Base-by-base conservation (phyloP, 2,329 filamentous ascomycete species). In the Aspergillus eucalypticola region DNA sequence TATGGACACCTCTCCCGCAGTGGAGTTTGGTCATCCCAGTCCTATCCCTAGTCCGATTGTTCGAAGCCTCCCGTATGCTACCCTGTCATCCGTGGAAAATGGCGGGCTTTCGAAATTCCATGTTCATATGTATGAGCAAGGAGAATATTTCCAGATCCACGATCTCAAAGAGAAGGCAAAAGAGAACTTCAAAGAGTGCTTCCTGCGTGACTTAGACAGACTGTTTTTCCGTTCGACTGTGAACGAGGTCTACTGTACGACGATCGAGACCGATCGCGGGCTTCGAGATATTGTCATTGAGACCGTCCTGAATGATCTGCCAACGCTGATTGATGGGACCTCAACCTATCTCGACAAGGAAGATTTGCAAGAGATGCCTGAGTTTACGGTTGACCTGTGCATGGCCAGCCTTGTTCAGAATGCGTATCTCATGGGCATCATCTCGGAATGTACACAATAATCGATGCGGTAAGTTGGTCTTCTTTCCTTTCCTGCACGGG, bases 61-160 rank as follows among this genome's bases (percentile, higher is more conserved):
- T 21, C 41, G 19, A 19, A 44, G 41, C 41, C 3, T 21, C 27
- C 27, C 27, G 4, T 11, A 29, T 29, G 11, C 27, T 11, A 29
- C 27, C 10, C 11, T 29, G 27, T 29, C 27, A 21, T 21, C 17
- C n/a, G 17, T 10, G 27, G 27, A 8, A 44, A 21, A 21, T 11
- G 7, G 17, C 10, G n/a, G 7, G 6, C 8, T 10, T 10, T 10
- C 41, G 2, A 44, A 11, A 11, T 44, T 44, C 17, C 42, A 50
- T 19, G 54, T 32, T 3, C 42, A 35, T 13, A 56, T 56, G 29
- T 56, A 56, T 13, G 17, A 42, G n/a, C 42, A 48, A 39, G 54
- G 54, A n/a, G 25, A 32, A 7, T 56, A 56, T n/a, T 56, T 56
- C 17, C 42, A 49, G 27, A 29, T 56, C 3, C 27, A 56, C 17